These are phyloP conservation scores for Adenanthera pavonina DNA, from an alignment of 306 rosid genomes.

Conservation along the genomic window DNA sequence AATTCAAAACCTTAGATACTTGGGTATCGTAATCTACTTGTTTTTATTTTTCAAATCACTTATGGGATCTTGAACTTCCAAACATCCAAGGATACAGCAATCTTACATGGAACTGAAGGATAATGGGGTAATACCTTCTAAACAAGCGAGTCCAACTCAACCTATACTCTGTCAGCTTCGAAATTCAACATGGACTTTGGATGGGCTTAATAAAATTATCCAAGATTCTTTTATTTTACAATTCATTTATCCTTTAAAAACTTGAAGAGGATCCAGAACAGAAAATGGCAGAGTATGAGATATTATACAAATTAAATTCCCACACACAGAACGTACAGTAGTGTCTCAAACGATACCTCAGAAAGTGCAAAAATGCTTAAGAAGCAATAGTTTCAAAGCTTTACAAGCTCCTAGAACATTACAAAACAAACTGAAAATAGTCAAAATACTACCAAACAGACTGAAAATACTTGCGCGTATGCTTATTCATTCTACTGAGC, in stretches of 20 bases:
- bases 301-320: background rate
- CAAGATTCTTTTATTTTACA: background rate
- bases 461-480: background rate
- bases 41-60: background rate
- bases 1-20: background rate
- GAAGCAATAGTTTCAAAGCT: background rate
- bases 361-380: background rate
- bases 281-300: background rate
- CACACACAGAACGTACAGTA: background rate
- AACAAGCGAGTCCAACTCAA: background rate
- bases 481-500: background rate
- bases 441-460: no score
- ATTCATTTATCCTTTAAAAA: background rate
- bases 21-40: background rate
- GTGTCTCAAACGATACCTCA: background rate
- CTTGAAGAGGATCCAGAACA: constrained; percentile 5
- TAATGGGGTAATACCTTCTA: background rate
- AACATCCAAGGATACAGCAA: background rate
- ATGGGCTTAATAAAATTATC: background rate
- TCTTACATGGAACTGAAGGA: background rate
- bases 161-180: background rate
- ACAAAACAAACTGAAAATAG: background rate
- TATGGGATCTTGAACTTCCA: background rate
- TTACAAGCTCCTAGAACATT: background rate
- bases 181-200: background rate